Evolutionary conservation across 1,284 basidiomycete species (phyloP).

Genomic region (Vanrija humicola): DNA sequence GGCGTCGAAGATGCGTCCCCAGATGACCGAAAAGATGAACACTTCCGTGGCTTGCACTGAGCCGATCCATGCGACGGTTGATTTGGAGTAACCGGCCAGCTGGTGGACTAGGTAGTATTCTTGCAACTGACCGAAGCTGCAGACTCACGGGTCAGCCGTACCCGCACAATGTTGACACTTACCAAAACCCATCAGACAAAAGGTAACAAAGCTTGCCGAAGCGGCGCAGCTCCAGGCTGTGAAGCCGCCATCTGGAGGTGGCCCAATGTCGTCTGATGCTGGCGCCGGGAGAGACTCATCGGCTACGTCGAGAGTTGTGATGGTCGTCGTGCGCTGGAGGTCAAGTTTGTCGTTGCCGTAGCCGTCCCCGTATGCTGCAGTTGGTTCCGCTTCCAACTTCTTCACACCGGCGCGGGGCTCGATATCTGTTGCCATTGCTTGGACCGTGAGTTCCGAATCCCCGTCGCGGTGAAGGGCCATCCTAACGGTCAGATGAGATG

Average conservation of each 20-base stretch:
- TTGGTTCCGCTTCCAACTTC: too few species aligned
- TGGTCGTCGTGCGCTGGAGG: too few species aligned
- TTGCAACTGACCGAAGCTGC: constrained; percentile 40
- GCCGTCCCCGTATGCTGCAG: too few species aligned
- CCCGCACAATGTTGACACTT: constrained; percentile 12
- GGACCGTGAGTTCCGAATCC: too few species aligned
- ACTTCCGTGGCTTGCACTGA: constrained; percentile 31
- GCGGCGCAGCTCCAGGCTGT: constrained; percentile 42
- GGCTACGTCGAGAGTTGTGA: too few species aligned
- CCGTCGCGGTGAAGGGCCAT: too few species aligned
- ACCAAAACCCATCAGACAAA: constrained; percentile 45
- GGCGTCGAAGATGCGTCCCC: constrained; percentile 39
- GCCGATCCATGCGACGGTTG: constrained; percentile 35
- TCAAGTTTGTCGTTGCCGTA: too few species aligned
- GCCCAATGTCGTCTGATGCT: constrained; percentile 17
- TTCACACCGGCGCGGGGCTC: too few species aligned
- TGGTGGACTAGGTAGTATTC: constrained; percentile 39
- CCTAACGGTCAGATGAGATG: too few species aligned
- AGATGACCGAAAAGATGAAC: constrained; percentile 33
- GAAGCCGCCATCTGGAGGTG: constrained; percentile 43
- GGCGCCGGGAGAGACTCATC: too few species aligned
- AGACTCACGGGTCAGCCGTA: constrained; percentile 21
- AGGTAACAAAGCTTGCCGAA: constrained; percentile 37
- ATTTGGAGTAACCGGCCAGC: constrained; percentile 29
- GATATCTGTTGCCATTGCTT: too few species aligned